phyloP scores from a whole-genome alignment of 2,329 filamentous ascomycete species.

The Penicillium italicum region DNA sequence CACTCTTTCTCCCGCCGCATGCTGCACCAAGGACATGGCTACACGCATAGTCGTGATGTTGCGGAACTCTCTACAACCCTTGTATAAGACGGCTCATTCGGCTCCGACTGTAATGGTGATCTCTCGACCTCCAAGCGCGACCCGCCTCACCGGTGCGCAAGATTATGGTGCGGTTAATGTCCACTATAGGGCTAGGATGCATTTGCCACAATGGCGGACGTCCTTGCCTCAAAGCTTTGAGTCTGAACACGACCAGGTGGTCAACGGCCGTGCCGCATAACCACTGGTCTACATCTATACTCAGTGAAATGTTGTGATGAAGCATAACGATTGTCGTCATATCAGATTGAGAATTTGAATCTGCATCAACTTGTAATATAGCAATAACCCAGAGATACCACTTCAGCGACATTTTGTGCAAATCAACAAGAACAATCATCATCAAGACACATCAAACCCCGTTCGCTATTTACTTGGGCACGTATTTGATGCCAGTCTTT shows the following conservation, averaged over 20 bases:
- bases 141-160: neutral
- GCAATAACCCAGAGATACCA: constrained; percentile 3
- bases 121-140: neutral
- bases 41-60: neutral
- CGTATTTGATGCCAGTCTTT: constrained; percentile 59
- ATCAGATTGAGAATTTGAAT: neutral
- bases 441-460: neutral
- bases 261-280: neutral
- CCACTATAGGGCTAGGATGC: neutral
- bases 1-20: neutral
- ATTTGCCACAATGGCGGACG: neutral
- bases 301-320: neutral
- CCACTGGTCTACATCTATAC: neutral
- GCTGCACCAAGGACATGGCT: neutral
- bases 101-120: neutral
- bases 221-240: neutral
- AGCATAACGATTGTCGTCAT: neutral
- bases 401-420: neutral
- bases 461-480: constrained; percentile 49
- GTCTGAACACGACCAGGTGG: neutral
- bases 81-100: neutral
- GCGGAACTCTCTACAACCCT: neutral
- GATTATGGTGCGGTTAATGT: neutral
- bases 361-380: constrained; percentile 3
- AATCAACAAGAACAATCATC: neutral